A percentile compares a stretch with the other conserved stretches of the same genome.
These are phyloP conservation scores for Euclidium syriacum DNA, from an alignment of 345 rosid species.

Conservation along the genomic window DNA sequence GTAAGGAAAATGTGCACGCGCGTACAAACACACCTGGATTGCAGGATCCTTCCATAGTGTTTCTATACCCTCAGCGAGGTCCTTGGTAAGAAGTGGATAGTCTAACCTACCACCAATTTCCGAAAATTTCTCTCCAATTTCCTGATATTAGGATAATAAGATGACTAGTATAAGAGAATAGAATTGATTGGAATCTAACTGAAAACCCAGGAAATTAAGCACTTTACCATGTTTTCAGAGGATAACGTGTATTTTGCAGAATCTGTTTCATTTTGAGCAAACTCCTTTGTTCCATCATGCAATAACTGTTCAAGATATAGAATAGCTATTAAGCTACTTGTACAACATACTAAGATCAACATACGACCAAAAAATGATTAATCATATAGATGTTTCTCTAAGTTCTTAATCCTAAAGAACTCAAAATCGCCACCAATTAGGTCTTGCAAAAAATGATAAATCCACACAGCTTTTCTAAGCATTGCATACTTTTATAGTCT, in stretches of 20 bases:
- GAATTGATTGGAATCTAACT: background rate
- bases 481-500: constrained; percentile 97
- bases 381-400: background rate
- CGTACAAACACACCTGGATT: constrained; percentile 56
- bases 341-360: background rate
- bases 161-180: background rate
- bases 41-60: constrained; percentile 91
- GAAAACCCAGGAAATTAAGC: background rate
- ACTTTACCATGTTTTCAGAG: constrained; percentile 65
- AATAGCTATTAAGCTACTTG: constrained; percentile 2
- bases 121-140: constrained; percentile 69
- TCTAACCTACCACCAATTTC: constrained; percentile 78
- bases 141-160: constrained; percentile 40
- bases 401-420: background rate
- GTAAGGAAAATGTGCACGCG: background rate
- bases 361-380: background rate
- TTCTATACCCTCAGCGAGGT: constrained; percentile 71
- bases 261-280: constrained; percentile 73
- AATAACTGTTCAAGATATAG: constrained; percentile 55
- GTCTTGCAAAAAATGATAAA: constrained; percentile 43
- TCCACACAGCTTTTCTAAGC: constrained; percentile 69
- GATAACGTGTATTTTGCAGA: constrained; percentile 58
- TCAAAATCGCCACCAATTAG: constrained; percentile 23
- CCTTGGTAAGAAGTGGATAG: constrained; percentile 68
- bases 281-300: constrained; percentile 90